Conservation (phyloP, 371 early-diverging fungal genomes). For the Actinomucor elegans region DNA sequence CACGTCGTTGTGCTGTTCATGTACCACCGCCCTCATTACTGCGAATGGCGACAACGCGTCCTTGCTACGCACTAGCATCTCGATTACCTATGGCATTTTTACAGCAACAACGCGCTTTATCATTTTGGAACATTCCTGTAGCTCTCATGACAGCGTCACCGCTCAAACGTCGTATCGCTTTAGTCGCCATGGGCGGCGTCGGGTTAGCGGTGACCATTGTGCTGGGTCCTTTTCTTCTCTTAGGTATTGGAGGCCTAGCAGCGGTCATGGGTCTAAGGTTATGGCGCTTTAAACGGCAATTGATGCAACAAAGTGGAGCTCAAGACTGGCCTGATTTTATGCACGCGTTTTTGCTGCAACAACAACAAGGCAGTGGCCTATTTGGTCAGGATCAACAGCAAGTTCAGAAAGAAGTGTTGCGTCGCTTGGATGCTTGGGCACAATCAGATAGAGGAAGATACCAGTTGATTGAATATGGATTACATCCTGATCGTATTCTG, state of each 20-base stretch:
- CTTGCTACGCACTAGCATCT: too few relatives aligned
- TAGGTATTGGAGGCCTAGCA: constrained; percentile 21
- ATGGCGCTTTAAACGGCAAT: constrained; percentile 17
- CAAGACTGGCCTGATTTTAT: constrained; percentile 10
- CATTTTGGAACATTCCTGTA: constrained; percentile 9
- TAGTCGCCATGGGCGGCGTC: constrained; percentile 8
- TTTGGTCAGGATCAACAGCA: constrained; percentile 9
- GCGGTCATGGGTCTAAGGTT: constrained; percentile 17
- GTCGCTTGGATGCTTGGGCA: constrained; percentile 11
- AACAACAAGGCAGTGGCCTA: not conserved
- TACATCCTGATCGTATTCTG: constrained; percentile 6
- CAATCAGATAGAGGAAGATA: constrained; percentile 1
- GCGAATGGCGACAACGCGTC: too few relatives aligned
- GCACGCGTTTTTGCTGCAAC: not conserved
- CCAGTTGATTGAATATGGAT: constrained; percentile 9
- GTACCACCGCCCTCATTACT: too few relatives aligned
- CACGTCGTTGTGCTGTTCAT: too few relatives aligned
- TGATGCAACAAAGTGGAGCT: not conserved
- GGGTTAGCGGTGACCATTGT: constrained; percentile 7
- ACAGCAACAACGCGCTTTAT: constrained; percentile 7
- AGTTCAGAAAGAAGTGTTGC: constrained; percentile 15
- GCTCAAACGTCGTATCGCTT: constrained; percentile 1
- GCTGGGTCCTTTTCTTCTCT: constrained; percentile 21
- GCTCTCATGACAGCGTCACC: constrained; percentile 8
- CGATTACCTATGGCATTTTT: too few relatives aligned